Conservation (phyloP, 1,139 yeast species). For the Tardiomyces blankii region DNA sequence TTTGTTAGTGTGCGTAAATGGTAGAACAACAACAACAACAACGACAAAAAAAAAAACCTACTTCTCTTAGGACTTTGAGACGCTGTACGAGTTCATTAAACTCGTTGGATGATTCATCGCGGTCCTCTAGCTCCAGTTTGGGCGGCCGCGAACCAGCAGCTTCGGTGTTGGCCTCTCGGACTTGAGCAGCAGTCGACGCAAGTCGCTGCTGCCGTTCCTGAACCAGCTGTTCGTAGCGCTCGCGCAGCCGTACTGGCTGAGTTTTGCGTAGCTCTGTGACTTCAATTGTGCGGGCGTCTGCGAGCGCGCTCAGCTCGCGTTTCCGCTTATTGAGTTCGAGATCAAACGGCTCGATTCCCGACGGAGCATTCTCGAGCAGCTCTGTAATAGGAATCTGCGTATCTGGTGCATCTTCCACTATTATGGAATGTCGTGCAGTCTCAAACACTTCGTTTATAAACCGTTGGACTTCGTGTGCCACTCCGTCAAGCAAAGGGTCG, state of each 20-base stretch:
- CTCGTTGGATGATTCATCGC: background rate
- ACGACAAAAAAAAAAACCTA: background rate
- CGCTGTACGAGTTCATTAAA: background rate
- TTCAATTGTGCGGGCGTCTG: slow-evolving; percentile 42
- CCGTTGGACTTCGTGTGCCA: background rate
- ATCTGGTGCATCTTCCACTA: background rate
- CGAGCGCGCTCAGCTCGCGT: slow-evolving; percentile 35
- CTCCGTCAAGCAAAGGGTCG: background rate
- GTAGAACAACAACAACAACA: too few relatives aligned
- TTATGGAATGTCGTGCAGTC: background rate
- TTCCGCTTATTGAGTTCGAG: slow-evolving; percentile 39
- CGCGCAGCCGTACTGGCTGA: slow-evolving; percentile 28
- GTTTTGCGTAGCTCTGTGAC: slow-evolving; percentile 39
- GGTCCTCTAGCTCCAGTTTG: background rate
- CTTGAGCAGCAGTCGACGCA: background rate
- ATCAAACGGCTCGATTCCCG: slow-evolving; percentile 49
- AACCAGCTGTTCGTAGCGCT: slow-evolving; percentile 11
- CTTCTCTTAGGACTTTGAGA: background rate
- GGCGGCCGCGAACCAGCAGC: background rate
- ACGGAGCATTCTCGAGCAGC: slow-evolving; percentile 1
- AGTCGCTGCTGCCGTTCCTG: slow-evolving; percentile 3
- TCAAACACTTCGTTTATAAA: background rate
- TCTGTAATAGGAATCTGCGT: background rate
- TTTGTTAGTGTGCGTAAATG: background rate
- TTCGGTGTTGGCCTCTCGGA: background rate